These are phyloP conservation scores for Hymenoscyphus linearis DNA, from an alignment of 2,329 filamentous ascomycete species.

Conservation along the genomic window DNA sequence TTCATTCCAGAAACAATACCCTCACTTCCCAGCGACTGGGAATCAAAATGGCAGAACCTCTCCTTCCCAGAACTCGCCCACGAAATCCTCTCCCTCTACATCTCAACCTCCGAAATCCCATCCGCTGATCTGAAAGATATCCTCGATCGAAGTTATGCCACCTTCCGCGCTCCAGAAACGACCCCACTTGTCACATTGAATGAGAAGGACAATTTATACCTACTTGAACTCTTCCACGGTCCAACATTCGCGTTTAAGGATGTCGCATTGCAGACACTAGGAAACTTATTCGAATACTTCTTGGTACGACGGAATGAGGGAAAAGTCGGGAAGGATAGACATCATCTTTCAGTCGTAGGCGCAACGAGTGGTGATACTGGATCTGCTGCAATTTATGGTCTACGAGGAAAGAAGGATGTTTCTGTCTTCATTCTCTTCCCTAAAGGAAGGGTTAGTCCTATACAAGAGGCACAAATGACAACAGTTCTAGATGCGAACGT, in stretches of 20 bases:
- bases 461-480: slow-evolving; percentile 97
- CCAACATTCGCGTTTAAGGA: slow-evolving; percentile 97
- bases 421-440: slow-evolving; percentile 94
- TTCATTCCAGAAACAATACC: slow-evolving; percentile 86
- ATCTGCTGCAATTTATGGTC: slow-evolving; percentile 90
- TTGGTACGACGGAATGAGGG: slow-evolving; percentile 66
- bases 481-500: slow-evolving; percentile 87
- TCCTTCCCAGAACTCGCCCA: slow-evolving; percentile 78
- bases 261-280: slow-evolving; percentile 85
- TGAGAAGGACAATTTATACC: slow-evolving; percentile 64
- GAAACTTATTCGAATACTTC: slow-evolving; percentile 94
- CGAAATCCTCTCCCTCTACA: slow-evolving; percentile 81
- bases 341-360: slow-evolving; percentile 81
- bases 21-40: slow-evolving; percentile 54
- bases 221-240: slow-evolving; percentile 94
- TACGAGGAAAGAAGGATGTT: slow-evolving; percentile 93
- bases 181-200: slow-evolving; percentile 78
- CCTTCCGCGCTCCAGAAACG: slow-evolving; percentile 74
- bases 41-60: slow-evolving; percentile 68
- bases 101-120: slow-evolving; percentile 79
- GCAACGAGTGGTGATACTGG: slow-evolving; percentile 87
- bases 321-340: slow-evolving; percentile 55
- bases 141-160: slow-evolving; percentile 79
- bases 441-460: slow-evolving; percentile 81
- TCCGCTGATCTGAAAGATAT: slow-evolving; percentile 73